Evolutionary conservation across 2,329 filamentous ascomycete genomes (phyloP), one percentile per base, ranked within the genome.

Genomic region (Zymoseptoria brevis): DNA sequence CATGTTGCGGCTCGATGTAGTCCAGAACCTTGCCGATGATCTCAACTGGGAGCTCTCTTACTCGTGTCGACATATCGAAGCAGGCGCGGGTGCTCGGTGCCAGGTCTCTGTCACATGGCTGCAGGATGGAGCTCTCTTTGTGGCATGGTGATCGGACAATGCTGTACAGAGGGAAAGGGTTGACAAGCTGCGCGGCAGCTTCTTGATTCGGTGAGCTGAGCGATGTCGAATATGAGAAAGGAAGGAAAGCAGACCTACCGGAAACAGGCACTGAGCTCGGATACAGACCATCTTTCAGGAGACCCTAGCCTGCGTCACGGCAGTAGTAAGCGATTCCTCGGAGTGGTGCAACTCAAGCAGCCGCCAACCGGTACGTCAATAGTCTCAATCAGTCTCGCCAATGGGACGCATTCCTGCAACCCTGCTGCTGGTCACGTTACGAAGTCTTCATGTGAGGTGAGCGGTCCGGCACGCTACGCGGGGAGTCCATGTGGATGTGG

Each of bases 1-100:
- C 77, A 35, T 78, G 75, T 62, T 81, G 78, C n/a, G 76, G 75
- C 57, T 78, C 77, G 64, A 83, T 76, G 64, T 79, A 73, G 66
- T 80, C 78, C 64, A 82, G 73, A 24, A 82, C 79, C 58, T 76
- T 75, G 59, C 75, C 74, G 54, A 81, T 72, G 55, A 82, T 72
- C 67, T 81, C 79, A 65, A 79, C 79, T 61, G 60, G 60, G 19
- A 51, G 50, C 19, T 51, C 50, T 45, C 35, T 45, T 45, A n/a
- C 35, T 45, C 35, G 13, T 16, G 35, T 45, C 35, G 35, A 45
- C 35, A 45, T 45, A 11, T 45, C 35, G 35, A 45, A 45, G 13
- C 35, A 45, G 16, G 13, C 13, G 35, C 35, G 35, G 35, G 3
- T n/a, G 13, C 13, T 45, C n/a, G 13, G 16, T 45, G 13, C 16